Base-by-base conservation (phyloP, 768 basidiomycete genomes). In the Baorangia bicolor region DNA sequence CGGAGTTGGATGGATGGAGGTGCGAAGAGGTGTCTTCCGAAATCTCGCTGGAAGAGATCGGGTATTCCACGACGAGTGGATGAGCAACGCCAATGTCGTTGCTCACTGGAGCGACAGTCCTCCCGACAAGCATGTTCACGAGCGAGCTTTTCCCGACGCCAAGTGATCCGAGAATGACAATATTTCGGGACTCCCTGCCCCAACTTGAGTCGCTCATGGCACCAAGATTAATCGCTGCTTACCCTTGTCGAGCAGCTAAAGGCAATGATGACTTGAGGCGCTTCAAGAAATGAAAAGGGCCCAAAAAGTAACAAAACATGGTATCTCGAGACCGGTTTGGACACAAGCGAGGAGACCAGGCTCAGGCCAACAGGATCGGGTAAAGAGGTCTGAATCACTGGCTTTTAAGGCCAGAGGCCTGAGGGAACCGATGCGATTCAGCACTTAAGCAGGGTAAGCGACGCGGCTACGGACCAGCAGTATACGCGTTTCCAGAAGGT, bases 141-240 rank as follows among this genome's bases (percentile, higher is more conserved):
- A 77, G 64, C 8, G 74, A 73, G 59, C 78, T 77, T 56, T 78
- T 78, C 11, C 72, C 72, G 25, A 60, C 47, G 33, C 77, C 68
- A 14, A 68, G 53, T 20, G 65, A 61, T n/a, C 66, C 68, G 28
- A 69, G 55, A 45, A 67, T 21, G 51, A 68, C 21, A 2, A 69
- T 51, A 14, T 62, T 62, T 39, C 38, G 48, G 21, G 40, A 60
- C 11, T 43, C 31, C 39, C 58, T 58, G 25, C 27, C 27, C n/a
- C 16, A 12, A n/a, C 16, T 20, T 55, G 50, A 58, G 54, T 53
- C 38, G 31, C 23, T 12, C 28, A 23, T 28, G 38, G 33, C 2
- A 28, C n/a, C 27, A 23, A 41, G 55, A 54, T 21, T 9, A 9
- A 8, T 33, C 5, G 41, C 34, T 21, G 35, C 63, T 56, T 37